Base-by-base conservation (phyloP, 2,329 filamentous ascomycete species). In the Colletotrichum horii region DNA sequence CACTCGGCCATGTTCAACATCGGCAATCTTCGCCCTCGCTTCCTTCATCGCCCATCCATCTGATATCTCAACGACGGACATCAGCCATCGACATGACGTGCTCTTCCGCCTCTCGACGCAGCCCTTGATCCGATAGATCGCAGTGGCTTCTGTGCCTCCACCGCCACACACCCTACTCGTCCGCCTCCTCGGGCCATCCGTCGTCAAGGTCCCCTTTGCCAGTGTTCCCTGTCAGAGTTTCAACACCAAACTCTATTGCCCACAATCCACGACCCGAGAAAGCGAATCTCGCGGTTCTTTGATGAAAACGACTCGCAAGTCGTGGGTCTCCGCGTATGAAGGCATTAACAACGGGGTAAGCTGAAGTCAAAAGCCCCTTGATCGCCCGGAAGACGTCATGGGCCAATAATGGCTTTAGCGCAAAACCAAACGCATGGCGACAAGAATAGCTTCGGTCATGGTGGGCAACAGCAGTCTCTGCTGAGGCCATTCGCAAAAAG, bases 181-280 rank as follows among this genome's bases (percentile, higher is more conserved):
- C 55, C 55, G 30, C 22, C 62, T 52, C 16, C n/a, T 68, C 73
- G 73, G 73, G 70, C 73, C 70, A 28, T 71, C 64, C 73, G 64
- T 65, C 64, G 34, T 32, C 73, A 73, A 75, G 73, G 56, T 65
- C 64, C 64, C 58, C 64, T 36, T 73, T 60, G 14, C 73, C 60
- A 36, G 43, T n/a, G 3, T 32, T 38, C 70, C 70, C 43, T 73
- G 70, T 73, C 64, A 73, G 73, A 73, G 73, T 75, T 75, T 75
- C 70, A 75, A 65, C 64, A 55, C 64, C 22, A 66, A 75, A 73
- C 64, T 75, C 73, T 75, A 69, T 60, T 73, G 28, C 30, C 56
- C 43, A 69, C 56, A 64, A 43, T 43, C 24, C 26, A 32, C 26
- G 34, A 36, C 38, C 55, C 7, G 56, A 66, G 48, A 36, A 14